Evolutionary conservation across 73 alveolate species (phyloP), one percentile per base, ranked within the genome.

Genomic region (Tetrahymena thermophila): DNA sequence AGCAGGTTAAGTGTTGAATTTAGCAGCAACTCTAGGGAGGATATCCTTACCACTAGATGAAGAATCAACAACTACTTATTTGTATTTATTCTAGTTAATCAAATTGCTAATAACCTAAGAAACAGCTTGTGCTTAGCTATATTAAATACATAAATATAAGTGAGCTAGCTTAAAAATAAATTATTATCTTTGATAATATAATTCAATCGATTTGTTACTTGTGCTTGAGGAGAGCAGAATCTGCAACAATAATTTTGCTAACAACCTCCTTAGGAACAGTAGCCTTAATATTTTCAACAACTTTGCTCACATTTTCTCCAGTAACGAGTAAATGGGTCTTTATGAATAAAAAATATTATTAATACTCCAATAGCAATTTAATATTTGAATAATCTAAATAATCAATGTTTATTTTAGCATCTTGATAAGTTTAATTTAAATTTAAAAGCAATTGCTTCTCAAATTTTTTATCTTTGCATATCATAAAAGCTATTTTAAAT

Each of bases 21-120:
- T 85, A 21, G 98, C 99, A 14, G 98, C 99, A 23, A 98, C 94
- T 94, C 99, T 96, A n/a, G 99, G 99, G 71, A 98, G 93, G 93
- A 97, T 43, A 95, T 98, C 99, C 96, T 97, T 98, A 35, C 98
- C 98, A 42, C 95, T 94, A 43, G 97, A 95, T 7, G 98, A 93
- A 0, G 99, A 96, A 43, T 98, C 96, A 44, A 97, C 94, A 34
- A 97, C 96, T 25, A 97, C 95, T 43, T 94, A 94, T 34, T 94
- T 94, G 71, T 95, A 97, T 31, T 97, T 96, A 35, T 95, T 85
- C 38, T 93, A 43, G 37, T 94, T 89, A 43, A 96, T 94, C 34
- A 96, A 94, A 71, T 95, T 56, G 28, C 85, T 35, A n/a, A 96
- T 93, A 23, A 94, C 94, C 42, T 96, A 56, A 13, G 98, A 93